A percentile compares a stretch with the other conserved stretches of the same genome.
Conservation (phyloP, 208 protist species). For the Leishmania lainsoni region DNA sequence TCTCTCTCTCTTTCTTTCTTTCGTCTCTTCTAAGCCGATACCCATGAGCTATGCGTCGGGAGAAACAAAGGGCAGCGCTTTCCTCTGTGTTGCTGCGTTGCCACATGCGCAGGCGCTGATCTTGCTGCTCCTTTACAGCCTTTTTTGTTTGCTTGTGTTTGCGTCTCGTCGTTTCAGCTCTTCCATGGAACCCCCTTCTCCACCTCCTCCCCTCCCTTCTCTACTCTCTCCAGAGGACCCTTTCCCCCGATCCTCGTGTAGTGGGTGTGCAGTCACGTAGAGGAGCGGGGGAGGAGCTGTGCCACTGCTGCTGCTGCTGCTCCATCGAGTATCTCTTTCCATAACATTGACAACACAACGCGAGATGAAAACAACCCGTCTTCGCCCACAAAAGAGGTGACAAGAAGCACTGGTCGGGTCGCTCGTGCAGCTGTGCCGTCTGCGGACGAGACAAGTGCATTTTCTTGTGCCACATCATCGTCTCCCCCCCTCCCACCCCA, state of each 20-base stretch:
- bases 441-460: background rate
- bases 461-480: background rate
- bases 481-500: background rate
- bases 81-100: background rate
- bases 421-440: background rate
- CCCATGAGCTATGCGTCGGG: background rate
- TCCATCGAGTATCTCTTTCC: constrained; percentile 2
- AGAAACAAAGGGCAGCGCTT: background rate
- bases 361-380: background rate
- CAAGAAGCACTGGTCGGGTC: background rate
- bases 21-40: background rate
- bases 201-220: no score
- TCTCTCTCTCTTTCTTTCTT: background rate
- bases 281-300: background rate
- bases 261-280: background rate
- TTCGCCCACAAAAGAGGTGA: background rate
- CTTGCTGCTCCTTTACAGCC: background rate
- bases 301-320: background rate
- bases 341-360: background rate
- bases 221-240: background rate
- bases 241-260: background rate
- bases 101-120: background rate
- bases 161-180: constrained; percentile 1
- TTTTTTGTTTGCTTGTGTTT: background rate
- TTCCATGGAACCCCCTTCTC: constrained; percentile 1